Percentiles rank a stretch among this genome's conserved stretches.
Evolutionary conservation across 495 filamentous ascomycete species (phyloP).

Genomic region (Cercophora scortea): DNA sequence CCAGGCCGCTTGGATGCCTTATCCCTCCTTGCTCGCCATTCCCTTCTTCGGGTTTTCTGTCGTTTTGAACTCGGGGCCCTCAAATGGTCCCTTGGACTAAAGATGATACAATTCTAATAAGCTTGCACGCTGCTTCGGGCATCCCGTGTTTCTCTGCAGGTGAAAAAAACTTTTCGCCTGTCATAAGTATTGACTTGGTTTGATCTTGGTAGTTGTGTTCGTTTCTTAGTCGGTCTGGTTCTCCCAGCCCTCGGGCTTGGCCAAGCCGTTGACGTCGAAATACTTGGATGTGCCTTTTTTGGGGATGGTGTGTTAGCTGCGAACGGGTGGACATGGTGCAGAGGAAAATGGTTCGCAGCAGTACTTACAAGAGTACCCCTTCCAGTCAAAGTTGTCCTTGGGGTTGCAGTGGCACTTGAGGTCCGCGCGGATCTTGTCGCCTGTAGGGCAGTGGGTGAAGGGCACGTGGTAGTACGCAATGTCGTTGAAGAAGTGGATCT

Average conservation of each 20-base stretch:
- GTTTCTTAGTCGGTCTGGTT: constrained; percentile 49
- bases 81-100: too few species aligned
- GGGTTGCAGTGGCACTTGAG: constrained; percentile 92
- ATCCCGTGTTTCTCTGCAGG: too few species aligned
- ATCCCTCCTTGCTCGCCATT: too few species aligned
- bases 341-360: constrained; percentile 1
- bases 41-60: too few species aligned
- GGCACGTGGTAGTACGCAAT: constrained; percentile 99
- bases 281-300: constrained; percentile 63
- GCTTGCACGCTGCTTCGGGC: too few species aligned
- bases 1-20: too few species aligned
- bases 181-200: background rate
- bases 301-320: too few species aligned
- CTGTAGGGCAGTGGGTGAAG: constrained; percentile 93
- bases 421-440: constrained; percentile 69
- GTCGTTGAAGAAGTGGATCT: constrained; percentile 98
- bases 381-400: constrained; percentile 97
- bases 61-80: too few species aligned
- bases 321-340: too few species aligned
- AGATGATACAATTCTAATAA: too few species aligned
- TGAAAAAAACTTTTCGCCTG: too few species aligned
- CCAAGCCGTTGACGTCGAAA: constrained; percentile 70
- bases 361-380: constrained; percentile 81
- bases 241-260: constrained; percentile 78
- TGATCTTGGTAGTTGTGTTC: background rate